Evolutionary conservation across 345 rosid genomes (phyloP).

Genomic region (Lepidium africanum): DNA sequence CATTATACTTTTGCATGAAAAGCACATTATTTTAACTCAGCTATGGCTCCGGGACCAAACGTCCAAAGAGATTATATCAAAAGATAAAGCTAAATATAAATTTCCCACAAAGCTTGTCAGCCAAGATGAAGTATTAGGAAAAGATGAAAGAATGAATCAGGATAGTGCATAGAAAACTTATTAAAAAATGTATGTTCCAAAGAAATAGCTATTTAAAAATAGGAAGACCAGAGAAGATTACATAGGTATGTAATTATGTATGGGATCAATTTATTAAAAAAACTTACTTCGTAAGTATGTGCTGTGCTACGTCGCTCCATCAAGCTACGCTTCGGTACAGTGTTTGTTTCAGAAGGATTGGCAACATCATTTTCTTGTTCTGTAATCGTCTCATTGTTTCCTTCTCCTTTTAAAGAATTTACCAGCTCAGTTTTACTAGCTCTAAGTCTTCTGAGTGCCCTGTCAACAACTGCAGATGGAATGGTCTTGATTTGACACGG

Average conservation of each 20-base stretch:
- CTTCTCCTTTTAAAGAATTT: constrained; percentile 15
- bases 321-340: constrained; percentile 2
- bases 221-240: not conserved
- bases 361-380: constrained; percentile 1
- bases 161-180: not conserved
- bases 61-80: not conserved
- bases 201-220: not conserved
- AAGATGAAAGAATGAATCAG: not conserved
- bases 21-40: not conserved
- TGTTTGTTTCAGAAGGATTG: constrained; percentile 4
- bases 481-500: constrained; percentile 6
- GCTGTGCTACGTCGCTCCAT: constrained; percentile 25
- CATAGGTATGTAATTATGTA: not conserved
- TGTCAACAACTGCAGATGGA: constrained; percentile 14
- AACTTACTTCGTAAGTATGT: constrained; percentile 10
- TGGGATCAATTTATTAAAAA: not conserved
- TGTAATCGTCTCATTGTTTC: not conserved
- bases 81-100: not conserved
- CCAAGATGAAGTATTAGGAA: not conserved
- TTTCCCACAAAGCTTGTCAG: not conserved
- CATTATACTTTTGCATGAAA: not conserved
- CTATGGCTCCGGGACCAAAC: not conserved
- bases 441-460: constrained; percentile 8
- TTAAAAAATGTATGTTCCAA: not conserved
- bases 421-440: constrained; percentile 12